Percentiles rank a stretch among this genome's conserved stretches.
Evolutionary conservation across 257 asterid genomes (phyloP).

Genomic region (Solanum gandarillasii): DNA sequence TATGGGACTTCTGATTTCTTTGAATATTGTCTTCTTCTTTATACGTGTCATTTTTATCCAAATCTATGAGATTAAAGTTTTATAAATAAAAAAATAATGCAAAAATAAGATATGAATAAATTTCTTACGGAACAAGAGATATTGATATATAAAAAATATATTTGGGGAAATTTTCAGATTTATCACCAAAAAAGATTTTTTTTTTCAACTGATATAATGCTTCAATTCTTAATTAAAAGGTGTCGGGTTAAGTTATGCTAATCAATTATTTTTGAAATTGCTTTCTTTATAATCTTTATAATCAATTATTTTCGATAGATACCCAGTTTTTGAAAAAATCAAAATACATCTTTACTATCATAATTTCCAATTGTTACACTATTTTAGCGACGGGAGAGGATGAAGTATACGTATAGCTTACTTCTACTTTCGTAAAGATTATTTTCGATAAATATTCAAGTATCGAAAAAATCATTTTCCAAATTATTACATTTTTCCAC

Average conservation of each 20-base stretch:
- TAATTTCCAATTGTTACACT: no score
- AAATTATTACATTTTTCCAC: background rate
- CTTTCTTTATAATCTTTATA: background rate
- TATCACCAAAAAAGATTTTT: background rate
- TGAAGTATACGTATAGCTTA: background rate
- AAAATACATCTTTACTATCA: background rate
- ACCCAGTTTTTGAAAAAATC: no score
- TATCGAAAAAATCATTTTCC: background rate
- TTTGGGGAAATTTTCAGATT: background rate
- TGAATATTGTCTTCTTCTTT: background rate
- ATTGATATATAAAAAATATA: background rate
- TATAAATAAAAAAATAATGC: background rate
- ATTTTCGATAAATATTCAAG: fast-evolving
- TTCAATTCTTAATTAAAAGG: background rate
- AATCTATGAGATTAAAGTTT: background rate
- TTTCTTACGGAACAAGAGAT: background rate
- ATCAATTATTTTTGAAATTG: background rate
- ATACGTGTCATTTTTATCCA: background rate
- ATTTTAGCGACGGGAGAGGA: fast-evolving
- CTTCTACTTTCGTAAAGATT: background rate
- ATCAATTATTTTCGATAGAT: no score
- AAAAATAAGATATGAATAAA: background rate
- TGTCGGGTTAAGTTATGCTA: background rate
- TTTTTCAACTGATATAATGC: no score
- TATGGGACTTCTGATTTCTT: background rate